Base-by-base conservation (phyloP, 2,329 filamentous ascomycete species). In the Aspergillus japonicus region DNA sequence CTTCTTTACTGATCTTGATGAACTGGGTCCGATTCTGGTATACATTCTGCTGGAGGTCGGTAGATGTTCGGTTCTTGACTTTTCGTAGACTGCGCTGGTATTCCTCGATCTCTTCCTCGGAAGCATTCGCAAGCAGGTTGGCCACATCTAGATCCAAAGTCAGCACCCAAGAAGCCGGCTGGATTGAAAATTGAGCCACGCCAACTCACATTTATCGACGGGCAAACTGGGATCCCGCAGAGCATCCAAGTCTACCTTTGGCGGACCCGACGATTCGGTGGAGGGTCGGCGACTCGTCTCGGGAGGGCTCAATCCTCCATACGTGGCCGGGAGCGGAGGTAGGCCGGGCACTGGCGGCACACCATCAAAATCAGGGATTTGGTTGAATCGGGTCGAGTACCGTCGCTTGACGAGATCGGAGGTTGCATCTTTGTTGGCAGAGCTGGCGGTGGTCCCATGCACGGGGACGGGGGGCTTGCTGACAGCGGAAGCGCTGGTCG, bases 1-100 rank as follows among this genome's bases (percentile, higher is more conserved):
- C 95, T 79, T 99, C 95, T 77, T 98, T 97, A 74, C 93, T 97
- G 76, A 99, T 98, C 77, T 96, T 96, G 82, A 99, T 98, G 73
- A 99, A 99, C 71, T 98, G 95, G 0, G 92, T 96, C 52, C 95
- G 88, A 76, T 99, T 99, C 75, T 97, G 93, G 77, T 96, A 94
- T 54, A 99, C 90, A 77, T 93, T 98, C 72, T 96, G 91, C 76
- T 98, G 94, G 23, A 99, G 82, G 68, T 98, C 93, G 52, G 87
- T 84, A 5, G 89, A 89, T 8, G 92, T 92, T 58, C 90, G 86
- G 65, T 85, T 84, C 76, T 94, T 94, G 58, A 95, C 82, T 68
- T 89, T 89, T 64, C 87, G 87, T 48, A 97, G 81, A 23, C 87
- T 87, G 53, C 85, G 82, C 73, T 96, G 90, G 73, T 90, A 97